phyloP scores from a whole-genome alignment of 139 green algal species.

The Nannochloris sp. region DNA sequence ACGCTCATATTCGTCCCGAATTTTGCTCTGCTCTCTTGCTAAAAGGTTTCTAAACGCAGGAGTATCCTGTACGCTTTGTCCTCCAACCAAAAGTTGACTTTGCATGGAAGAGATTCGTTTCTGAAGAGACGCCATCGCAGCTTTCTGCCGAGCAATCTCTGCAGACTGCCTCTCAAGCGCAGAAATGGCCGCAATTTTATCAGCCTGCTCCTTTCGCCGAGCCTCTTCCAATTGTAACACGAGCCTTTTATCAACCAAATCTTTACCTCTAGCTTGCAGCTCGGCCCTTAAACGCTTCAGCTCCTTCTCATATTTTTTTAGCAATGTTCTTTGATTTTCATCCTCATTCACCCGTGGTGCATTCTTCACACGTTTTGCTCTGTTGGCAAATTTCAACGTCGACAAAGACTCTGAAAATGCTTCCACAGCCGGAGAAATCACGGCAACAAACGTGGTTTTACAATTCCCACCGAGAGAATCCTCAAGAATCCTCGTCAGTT shows the following conservation, averaged over 20 bases:
- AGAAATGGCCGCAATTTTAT: slow-evolving; percentile 91
- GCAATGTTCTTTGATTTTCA: slow-evolving; percentile 84
- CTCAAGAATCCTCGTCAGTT: slow-evolving; percentile 92
- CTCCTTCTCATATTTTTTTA: slow-evolving; percentile 92
- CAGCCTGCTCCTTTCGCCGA: slow-evolving; percentile 77
- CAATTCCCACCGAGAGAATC: slow-evolving; percentile 91
- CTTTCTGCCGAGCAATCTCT: slow-evolving; percentile 89
- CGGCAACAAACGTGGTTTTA: slow-evolving; percentile 87
- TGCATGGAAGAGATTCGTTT: slow-evolving; percentile 70
- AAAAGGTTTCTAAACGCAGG: slow-evolving; percentile 71
- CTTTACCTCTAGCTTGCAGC: slow-evolving; percentile 63
- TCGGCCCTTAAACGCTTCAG: slow-evolving; percentile 75
- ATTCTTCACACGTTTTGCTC: slow-evolving; percentile 93
- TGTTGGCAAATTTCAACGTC: slow-evolving; percentile 89
- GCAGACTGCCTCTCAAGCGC: slow-evolving; percentile 71
- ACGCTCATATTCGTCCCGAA: slow-evolving; percentile 80
- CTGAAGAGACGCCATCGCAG: slow-evolving; percentile 78
- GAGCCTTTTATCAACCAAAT: slow-evolving; percentile 85
- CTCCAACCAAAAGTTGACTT: slow-evolving; percentile 78
- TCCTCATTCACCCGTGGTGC: slow-evolving; percentile 90
- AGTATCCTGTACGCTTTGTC: slow-evolving; percentile 62
- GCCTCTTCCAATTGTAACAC: slow-evolving; percentile 89
- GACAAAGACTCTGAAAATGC: slow-evolving; percentile 69
- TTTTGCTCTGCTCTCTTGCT: slow-evolving; percentile 61
- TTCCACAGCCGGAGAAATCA: slow-evolving; percentile 69